Evolutionary conservation across 2,329 filamentous ascomycete genomes (phyloP), one percentile per base, ranked within the genome.

Genomic region (Podosphaera aphanis): DNA sequence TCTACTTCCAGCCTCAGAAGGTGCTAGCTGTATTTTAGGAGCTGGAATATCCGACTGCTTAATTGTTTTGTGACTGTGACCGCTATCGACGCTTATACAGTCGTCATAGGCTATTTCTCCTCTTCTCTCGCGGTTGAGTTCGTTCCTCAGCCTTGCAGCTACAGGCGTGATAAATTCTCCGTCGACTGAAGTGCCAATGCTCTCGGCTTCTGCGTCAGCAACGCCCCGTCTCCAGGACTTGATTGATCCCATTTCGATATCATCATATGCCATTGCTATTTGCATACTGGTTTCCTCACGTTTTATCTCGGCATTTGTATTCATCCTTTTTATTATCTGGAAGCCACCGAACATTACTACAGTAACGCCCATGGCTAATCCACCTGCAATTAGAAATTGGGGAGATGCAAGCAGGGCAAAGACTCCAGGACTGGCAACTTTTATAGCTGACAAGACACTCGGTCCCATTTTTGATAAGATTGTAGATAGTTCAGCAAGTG

Each of bases 331-430:
- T 63, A 98, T 77, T 60, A 98, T 94, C 64, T 93, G 95, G 72
- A 84, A 95, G 4, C 90, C 88, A 46, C 90, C 90, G 49, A 98
- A 83, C 60, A 90, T 86, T 55, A 98, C 83, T 7, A 95, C 77
- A 0, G 90, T 95, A n/a, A 93, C 78, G 13, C 90, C 90, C 0
- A 93, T 77, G 0, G 82, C 83, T 13, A 93, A 76, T 38, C 86
- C 83, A 0, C 83, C 84, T 3, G 85, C 85, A 55, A 98, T 93
- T 51, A 94, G 73, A 59, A 98, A 98, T 57, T 98, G 84, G 0
- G 90, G 90, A 47, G 80, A 86, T 0, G 83, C 77, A 2, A 98
- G 72, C 19, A 98, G 70, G 0, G 79, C 82, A 54, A 93, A 88
- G 18, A 93, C 77, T 6, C 82, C 79, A 0, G 90, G 90, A 33